Conservation (phyloP, 306 rosid species). For the Begonia peltatifolia region DNA sequence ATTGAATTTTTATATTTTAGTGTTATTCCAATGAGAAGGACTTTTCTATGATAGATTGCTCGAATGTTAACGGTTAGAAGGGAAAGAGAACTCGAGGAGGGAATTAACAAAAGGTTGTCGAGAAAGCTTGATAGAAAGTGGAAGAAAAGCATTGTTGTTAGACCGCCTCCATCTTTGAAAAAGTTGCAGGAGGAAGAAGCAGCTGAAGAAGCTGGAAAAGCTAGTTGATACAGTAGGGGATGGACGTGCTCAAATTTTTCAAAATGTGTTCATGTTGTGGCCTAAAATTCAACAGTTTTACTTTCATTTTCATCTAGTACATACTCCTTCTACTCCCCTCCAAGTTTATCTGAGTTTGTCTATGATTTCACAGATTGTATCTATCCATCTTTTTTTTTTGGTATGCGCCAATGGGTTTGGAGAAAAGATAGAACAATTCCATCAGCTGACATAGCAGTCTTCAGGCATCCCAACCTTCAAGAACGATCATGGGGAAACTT, state of each 20-base stretch:
- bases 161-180: conserved; percentile 64
- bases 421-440: too few species aligned
- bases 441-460: too few species aligned
- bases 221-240: conserved; percentile 23
- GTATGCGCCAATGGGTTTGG: too few species aligned
- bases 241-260: too few species aligned
- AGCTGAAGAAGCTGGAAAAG: conserved; percentile 38
- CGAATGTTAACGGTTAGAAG: conserved; percentile 87
- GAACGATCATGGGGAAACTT: too few species aligned
- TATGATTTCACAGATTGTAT: too few species aligned
- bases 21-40: not conserved
- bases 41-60: conserved; percentile 39
- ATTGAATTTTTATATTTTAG: not conserved
- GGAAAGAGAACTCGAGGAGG: conserved; percentile 87
- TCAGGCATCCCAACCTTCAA: too few species aligned
- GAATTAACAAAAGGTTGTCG: conserved; percentile 69
- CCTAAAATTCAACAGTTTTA: too few species aligned
- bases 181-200: conserved; percentile 73
- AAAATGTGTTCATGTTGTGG: too few species aligned
- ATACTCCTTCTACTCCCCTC: too few species aligned
- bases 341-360: too few species aligned
- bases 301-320: too few species aligned
- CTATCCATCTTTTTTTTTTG: not conserved
- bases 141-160: conserved; percentile 72
- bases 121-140: conserved; percentile 76